Conservation (phyloP, 495 filamentous ascomycete genomes). For the Penicillium lagena region DNA sequence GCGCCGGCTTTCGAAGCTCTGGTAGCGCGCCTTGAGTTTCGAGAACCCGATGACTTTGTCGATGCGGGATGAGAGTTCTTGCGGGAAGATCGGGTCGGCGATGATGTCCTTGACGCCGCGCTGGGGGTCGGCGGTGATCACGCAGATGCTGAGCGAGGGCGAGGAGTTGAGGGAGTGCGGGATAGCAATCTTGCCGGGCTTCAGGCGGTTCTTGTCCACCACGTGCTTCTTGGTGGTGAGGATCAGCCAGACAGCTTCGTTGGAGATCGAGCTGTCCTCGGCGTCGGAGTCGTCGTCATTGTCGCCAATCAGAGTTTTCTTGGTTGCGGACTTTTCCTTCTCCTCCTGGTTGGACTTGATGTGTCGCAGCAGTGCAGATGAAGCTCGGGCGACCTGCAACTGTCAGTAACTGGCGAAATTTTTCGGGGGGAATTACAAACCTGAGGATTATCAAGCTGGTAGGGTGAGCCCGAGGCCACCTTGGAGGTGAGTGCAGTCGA, state of each 20-base stretch:
- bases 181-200: conserved; percentile 61
- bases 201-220: conserved; percentile 65
- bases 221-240: conserved; percentile 89
- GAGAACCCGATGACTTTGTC: conserved; percentile 72
- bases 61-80: conserved; percentile 63
- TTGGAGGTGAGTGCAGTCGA: conserved; percentile 46
- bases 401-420: neutral
- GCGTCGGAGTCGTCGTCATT: conserved; percentile 46
- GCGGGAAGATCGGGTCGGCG: conserved; percentile 66
- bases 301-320: conserved; percentile 67
- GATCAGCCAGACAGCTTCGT: conserved; percentile 73
- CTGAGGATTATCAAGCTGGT: conserved; percentile 60
- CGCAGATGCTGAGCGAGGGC: conserved; percentile 62
- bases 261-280: conserved; percentile 36
- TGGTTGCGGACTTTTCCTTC: conserved; percentile 48
- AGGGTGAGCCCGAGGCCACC: conserved; percentile 49
- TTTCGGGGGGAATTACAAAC: conserved; percentile 25
- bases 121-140: conserved; percentile 83
- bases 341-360: conserved; percentile 61
- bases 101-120: conserved; percentile 84
- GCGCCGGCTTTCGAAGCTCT: conserved; percentile 76
- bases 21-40: conserved; percentile 82
- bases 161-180: conserved; percentile 66
- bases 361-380: conserved; percentile 71
- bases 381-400: conserved; percentile 66